Base-by-base conservation (phyloP, 1,284 basidiomycete species). In the Vanrija sp. region DNA sequence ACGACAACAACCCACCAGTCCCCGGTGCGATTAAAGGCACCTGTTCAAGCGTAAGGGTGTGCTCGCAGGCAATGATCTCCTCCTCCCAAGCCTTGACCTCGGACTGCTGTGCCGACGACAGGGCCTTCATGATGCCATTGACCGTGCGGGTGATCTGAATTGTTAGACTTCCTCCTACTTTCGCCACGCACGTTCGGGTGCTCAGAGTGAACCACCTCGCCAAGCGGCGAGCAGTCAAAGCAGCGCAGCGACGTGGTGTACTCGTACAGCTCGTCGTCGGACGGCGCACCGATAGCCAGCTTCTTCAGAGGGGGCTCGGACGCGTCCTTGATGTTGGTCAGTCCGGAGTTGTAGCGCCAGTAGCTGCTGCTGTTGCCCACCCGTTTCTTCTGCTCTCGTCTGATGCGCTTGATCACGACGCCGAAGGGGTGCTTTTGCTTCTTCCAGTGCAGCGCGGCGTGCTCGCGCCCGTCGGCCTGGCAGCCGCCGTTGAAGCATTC, bases 21-120 rank as follows among this genome's bases (percentile, higher is more conserved):
- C 69, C 71, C 1, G 64, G 61, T 0, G 52, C 50, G 27, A 72
- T 69, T 18, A 69, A 58, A 3, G 69, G 78, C 3, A 80, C 73
- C 69, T 93, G 94, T 47, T 88, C 78, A 0, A 98, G 80, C 14
- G 83, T 84, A 9, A 88, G 77, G 0, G 91, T 89, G 67, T 98
- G 95, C 67, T 90, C 85, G 78, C 95, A 98, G 3, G 89, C 76
- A 0, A 81, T 68, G 27, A 97, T 87, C 69, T 98, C 95, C 74
- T 98, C 93, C 69, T 96, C 91, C 95, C 96, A 99, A 2, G 94
- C 89, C 75, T 97, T 88, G 53, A 99, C 89, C 69, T 98, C 93
- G 1, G 86, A 89, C 68, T 93, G 88, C 49, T 92, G 88, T 0
- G 90, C 87, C 0, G 92, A 95, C 0, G 91, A 91, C 63, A 92